Conservation (phyloP, 2,329 filamentous ascomycete species). For the Pseudocercospora fuligena region DNA sequence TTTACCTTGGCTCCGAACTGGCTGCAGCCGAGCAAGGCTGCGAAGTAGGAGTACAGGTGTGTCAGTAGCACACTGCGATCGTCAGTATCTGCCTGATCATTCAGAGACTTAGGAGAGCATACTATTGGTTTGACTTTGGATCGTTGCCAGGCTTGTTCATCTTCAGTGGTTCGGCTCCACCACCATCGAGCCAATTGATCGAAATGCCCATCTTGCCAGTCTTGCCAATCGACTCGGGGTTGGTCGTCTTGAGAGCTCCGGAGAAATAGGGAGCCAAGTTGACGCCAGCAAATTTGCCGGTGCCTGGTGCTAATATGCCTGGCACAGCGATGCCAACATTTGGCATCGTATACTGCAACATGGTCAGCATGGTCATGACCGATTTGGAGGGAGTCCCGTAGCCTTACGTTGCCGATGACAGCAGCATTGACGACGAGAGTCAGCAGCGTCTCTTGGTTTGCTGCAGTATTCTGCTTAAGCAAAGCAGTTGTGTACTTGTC, state of each 20-base stretch:
- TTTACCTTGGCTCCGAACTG: slow-evolving; percentile 56
- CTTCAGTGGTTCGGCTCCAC: slow-evolving; percentile 60
- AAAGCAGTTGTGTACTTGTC: slow-evolving; percentile 68
- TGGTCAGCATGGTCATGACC: slow-evolving; percentile 53
- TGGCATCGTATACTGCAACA: slow-evolving; percentile 52
- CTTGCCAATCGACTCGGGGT: slow-evolving; percentile 37
- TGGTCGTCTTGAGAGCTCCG: slow-evolving; percentile 59
- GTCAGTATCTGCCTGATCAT: background rate
- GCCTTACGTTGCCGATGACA: slow-evolving; percentile 56
- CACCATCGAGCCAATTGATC: slow-evolving; percentile 67
- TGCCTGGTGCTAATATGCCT: slow-evolving; percentile 60
- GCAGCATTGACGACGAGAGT: slow-evolving; percentile 66
- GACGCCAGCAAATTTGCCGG: slow-evolving; percentile 57
- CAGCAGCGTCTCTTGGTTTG: slow-evolving; percentile 61
- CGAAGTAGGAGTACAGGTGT: slow-evolving; percentile 67
- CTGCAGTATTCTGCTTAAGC: slow-evolving; percentile 62
- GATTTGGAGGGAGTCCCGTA: background rate
- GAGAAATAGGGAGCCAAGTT: slow-evolving; percentile 66
- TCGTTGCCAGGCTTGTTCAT: slow-evolving; percentile 61
- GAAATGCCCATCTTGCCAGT: slow-evolving; percentile 51
- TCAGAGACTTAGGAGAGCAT: slow-evolving; percentile 31
- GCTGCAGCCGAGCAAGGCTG: slow-evolving; percentile 61
- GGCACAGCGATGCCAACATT: slow-evolving; percentile 59
- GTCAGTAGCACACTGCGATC: slow-evolving; percentile 59
- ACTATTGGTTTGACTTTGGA: slow-evolving; percentile 61